Percentiles rank a stretch among this genome's conserved stretches.
Conservation (phyloP, 192 early-diverging fungal genomes). For the Pilobolus umbonatus region DNA sequence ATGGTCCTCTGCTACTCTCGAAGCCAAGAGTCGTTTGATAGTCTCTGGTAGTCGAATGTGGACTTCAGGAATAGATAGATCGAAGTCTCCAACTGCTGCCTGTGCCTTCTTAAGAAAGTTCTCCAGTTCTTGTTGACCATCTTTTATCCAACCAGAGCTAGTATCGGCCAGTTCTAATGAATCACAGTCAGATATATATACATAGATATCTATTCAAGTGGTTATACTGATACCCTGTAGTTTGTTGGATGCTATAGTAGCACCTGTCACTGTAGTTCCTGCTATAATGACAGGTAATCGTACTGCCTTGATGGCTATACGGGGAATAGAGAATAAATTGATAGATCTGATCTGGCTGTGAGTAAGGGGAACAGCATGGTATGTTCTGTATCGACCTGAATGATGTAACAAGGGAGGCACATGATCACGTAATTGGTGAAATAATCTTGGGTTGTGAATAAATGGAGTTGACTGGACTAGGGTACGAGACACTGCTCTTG, state of each 20-base stretch:
- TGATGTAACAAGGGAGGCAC: conserved; percentile 7
- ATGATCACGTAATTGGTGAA: conserved; percentile 1
- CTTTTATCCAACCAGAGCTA: conserved; percentile 34
- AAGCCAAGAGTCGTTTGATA: conserved; percentile 21
- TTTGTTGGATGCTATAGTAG: conserved; percentile 61
- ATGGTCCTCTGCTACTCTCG: no score
- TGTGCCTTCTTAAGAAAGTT: conserved; percentile 32
- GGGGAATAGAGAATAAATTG: conserved; percentile 35
- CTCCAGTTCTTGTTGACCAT: conserved; percentile 31
- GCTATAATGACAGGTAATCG: conserved; percentile 54
- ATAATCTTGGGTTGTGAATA: not conserved
- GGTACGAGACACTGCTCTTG: not conserved
- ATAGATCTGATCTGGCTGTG: conserved; percentile 15
- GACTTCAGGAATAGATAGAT: conserved; percentile 36
- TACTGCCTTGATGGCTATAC: conserved; percentile 42
- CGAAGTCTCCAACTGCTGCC: conserved; percentile 30
- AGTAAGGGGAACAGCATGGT: conserved; percentile 14
- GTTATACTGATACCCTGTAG: conserved; percentile 43
- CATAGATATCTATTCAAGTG: not conserved
- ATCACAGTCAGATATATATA: not conserved
- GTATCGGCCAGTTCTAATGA: conserved; percentile 32
- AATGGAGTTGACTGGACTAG: not conserved
- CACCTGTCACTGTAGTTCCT: conserved; percentile 53
- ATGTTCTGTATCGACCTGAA: not conserved
- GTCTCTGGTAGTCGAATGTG: conserved; percentile 36